These are phyloP conservation scores for Melastoma malabathricum DNA, from an alignment of 345 rosid species.

Conservation along the genomic window DNA sequence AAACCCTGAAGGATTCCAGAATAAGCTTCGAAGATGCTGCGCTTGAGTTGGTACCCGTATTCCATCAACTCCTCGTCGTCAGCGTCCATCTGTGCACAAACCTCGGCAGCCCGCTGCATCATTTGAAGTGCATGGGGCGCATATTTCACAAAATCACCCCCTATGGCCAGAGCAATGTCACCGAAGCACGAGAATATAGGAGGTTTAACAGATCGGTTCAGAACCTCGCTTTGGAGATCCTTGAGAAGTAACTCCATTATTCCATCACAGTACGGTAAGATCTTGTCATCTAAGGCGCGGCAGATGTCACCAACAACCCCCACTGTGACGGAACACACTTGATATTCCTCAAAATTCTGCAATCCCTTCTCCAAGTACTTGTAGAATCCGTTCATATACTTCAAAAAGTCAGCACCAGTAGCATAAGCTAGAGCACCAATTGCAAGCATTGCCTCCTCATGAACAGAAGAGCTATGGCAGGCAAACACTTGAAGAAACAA, in stretches of 20 bases:
- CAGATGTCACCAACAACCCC: constrained; percentile 90
- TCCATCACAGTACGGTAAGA: constrained; percentile 75
- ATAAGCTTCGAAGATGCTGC: constrained; percentile 85
- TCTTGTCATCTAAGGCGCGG: constrained; percentile 68
- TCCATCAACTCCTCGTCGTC: constrained; percentile 74
- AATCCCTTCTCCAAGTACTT: constrained; percentile 80
- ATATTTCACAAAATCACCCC: constrained; percentile 65
- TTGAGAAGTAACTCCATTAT: constrained; percentile 67
- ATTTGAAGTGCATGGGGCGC: constrained; percentile 44
- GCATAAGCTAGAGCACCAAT: constrained; percentile 95
- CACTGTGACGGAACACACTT: constrained; percentile 80
- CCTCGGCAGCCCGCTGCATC: constrained; percentile 79
- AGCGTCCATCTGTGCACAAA: constrained; percentile 54
- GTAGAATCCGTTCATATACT: constrained; percentile 67
- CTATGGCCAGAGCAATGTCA: constrained; percentile 82
- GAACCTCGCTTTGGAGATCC: constrained; percentile 56
- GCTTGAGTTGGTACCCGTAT: constrained; percentile 68
- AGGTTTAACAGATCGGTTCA: constrained; percentile 91
- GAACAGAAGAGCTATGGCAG: constrained; percentile 86
- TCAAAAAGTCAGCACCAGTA: constrained; percentile 60
- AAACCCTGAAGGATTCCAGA: constrained; percentile 93
- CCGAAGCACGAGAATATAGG: constrained; percentile 90
- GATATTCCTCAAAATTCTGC: constrained; percentile 84
- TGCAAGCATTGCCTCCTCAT: constrained; percentile 99
- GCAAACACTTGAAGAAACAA: constrained; percentile 73